phyloP scores from a whole-genome alignment of 768 basidiomycete genomes.

The Russula brevipes region DNA sequence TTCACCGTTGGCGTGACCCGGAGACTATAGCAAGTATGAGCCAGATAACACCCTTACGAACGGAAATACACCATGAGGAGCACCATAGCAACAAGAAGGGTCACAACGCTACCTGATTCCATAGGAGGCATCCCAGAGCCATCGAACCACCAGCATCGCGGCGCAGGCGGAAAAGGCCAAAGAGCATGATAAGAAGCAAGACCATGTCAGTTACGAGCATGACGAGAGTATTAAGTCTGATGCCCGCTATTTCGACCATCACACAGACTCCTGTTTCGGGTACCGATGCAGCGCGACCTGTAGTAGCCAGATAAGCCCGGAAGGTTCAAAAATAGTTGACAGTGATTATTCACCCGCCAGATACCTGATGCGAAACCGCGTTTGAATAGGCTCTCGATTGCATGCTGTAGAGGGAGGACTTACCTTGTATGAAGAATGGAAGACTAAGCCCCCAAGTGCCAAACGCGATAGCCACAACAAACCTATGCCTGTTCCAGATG shows the following conservation, averaged over 20 bases:
- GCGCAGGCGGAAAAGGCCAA: neutral
- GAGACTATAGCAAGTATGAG: neutral
- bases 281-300: neutral
- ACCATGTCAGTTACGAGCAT: neutral
- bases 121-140: neutral
- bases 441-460: neutral
- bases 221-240: neutral
- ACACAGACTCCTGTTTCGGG: neutral
- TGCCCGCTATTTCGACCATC: neutral
- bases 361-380: neutral
- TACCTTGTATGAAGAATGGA: slow-evolving; percentile 2
- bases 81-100: too few species aligned
- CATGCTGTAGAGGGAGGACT: neutral
- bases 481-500: slow-evolving; percentile 2
- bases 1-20: neutral
- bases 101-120: neutral
- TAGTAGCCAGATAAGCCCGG: neutral
- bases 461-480: neutral
- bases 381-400: neutral
- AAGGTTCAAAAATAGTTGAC: neutral
- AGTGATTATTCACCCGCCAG: neutral
- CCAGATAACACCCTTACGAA: neutral
- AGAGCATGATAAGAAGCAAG: slow-evolving; percentile 1
- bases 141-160: neutral
- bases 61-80: neutral